A percentile compares a stretch with the other conserved stretches of the same genome.
Evolutionary conservation across 371 early-diverging fungal species (phyloP).

Genomic region (Parasitella parasitica): DNA sequence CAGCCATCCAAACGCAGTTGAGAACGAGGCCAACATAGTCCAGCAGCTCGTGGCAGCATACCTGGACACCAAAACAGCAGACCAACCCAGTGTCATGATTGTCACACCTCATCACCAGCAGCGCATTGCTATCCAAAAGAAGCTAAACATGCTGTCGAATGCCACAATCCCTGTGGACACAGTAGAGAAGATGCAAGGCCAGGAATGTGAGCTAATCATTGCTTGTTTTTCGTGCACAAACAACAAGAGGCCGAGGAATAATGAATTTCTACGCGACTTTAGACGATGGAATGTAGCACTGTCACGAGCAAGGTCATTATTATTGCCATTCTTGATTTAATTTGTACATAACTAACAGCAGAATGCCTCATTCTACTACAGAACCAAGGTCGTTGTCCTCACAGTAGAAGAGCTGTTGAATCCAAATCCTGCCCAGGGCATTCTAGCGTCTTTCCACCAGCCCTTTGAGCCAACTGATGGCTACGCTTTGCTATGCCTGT

Average conservation of each 20-base stretch:
- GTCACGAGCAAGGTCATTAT: constrained; percentile 44
- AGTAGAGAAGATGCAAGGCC: constrained; percentile 61
- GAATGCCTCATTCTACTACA: constrained; percentile 3
- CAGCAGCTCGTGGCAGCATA: constrained; percentile 38
- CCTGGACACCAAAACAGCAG: constrained; percentile 18
- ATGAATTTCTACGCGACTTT: constrained; percentile 48
- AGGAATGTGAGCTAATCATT: constrained; percentile 58
- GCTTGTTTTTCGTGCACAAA: constrained; percentile 51
- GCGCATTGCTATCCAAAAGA: constrained; percentile 38
- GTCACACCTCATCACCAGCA: constrained; percentile 60
- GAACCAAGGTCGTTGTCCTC: constrained; percentile 55
- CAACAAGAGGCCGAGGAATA: constrained; percentile 5
- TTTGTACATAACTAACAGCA: not conserved
- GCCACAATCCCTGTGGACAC: constrained; percentile 1
- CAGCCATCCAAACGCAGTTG: constrained; percentile 6
- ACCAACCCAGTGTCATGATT: constrained; percentile 22
- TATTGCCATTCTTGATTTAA: too few species aligned
- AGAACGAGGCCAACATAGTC: constrained; percentile 44
- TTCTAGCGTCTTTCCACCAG: constrained; percentile 18
- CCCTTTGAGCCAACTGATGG: constrained; percentile 27
- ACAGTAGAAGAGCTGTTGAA: constrained; percentile 44
- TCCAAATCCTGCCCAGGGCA: constrained; percentile 14
- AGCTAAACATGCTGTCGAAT: constrained; percentile 8
- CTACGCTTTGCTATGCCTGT: constrained; percentile 33
- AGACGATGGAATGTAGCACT: constrained; percentile 61